Evolutionary conservation across 257 asterid genomes (phyloP).

Genomic region (Thymus quinquecostatus): DNA sequence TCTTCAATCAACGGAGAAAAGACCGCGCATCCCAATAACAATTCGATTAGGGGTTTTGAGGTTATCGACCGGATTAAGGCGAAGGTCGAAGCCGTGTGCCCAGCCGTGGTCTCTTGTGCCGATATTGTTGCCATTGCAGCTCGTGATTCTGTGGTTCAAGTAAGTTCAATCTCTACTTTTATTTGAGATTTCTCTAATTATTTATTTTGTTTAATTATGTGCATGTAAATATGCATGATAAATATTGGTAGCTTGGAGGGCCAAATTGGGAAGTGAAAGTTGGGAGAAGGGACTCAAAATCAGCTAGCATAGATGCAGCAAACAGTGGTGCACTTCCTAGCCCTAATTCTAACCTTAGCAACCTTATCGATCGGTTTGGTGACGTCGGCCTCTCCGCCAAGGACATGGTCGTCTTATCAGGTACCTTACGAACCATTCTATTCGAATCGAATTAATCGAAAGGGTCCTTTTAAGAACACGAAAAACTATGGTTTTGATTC

Average conservation of each 20-base stretch:
- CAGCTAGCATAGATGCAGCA: constrained; percentile 52
- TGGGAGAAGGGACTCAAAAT: constrained; percentile 66
- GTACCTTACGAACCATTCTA: constrained; percentile 11
- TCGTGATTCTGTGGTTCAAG: constrained; percentile 57
- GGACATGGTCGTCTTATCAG: constrained; percentile 76
- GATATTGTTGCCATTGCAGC: constrained; percentile 66
- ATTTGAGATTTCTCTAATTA: too few relatives aligned
- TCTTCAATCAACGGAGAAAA: constrained; percentile 65
- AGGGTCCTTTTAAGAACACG: too few relatives aligned
- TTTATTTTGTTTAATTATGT: too few relatives aligned
- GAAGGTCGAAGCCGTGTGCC: constrained; percentile 47
- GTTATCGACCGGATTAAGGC: constrained; percentile 63
- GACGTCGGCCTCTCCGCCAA: constrained; percentile 44
- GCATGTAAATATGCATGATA: too few relatives aligned
- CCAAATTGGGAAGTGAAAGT: constrained; percentile 62
- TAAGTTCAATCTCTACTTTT: constrained; percentile 26
- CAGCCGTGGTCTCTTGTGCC: constrained; percentile 64
- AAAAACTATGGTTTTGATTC: too few relatives aligned
- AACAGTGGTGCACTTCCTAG: constrained; percentile 29
- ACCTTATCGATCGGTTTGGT: constrained; percentile 37
- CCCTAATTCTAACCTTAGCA: constrained; percentile 2
- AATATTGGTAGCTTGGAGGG: constrained; percentile 46
- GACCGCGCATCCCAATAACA: constrained; percentile 55
- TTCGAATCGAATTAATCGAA: too few relatives aligned
- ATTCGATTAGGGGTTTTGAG: constrained; percentile 63